Evolutionary conservation across 176 grass and related monocot genomes (phyloP).

Genomic region (Aegilops speltoides): DNA sequence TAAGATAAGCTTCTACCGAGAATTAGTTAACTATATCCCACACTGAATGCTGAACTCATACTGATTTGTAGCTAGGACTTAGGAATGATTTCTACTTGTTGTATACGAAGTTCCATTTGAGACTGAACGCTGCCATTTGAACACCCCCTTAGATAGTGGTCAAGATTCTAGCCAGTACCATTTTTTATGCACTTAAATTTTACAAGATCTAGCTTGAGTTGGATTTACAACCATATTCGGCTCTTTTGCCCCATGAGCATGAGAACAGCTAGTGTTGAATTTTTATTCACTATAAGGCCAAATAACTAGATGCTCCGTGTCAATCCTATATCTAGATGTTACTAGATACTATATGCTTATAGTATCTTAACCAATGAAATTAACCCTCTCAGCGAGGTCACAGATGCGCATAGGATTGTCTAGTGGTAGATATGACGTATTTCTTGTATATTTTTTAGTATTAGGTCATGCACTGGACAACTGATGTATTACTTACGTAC

Average conservation of each 20-base stretch:
- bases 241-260: neutral
- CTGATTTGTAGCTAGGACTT: neutral
- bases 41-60: neutral
- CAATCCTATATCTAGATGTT: neutral
- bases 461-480: neutral
- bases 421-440: slow-evolving; percentile 11
- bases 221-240: neutral
- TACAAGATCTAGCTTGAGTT: neutral
- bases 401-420: neutral
- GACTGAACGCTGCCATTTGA: neutral
- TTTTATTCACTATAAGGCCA: neutral
- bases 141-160: neutral
- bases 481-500: neutral
- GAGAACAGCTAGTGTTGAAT: neutral
- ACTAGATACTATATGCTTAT: neutral
- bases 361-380: slow-evolving; percentile 10
- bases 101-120: slow-evolving; percentile 12
- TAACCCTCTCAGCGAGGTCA: neutral
- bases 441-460: slow-evolving; percentile 1
- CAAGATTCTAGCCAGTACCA: neutral
- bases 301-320: neutral
- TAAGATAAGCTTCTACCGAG: neutral
- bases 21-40: neutral
- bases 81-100: neutral
- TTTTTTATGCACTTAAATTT: neutral